Evolutionary conservation across 2,329 filamentous ascomycete genomes (phyloP), one percentile per base, ranked within the genome.

Genomic region (Aureobasidium subglaciale): DNA sequence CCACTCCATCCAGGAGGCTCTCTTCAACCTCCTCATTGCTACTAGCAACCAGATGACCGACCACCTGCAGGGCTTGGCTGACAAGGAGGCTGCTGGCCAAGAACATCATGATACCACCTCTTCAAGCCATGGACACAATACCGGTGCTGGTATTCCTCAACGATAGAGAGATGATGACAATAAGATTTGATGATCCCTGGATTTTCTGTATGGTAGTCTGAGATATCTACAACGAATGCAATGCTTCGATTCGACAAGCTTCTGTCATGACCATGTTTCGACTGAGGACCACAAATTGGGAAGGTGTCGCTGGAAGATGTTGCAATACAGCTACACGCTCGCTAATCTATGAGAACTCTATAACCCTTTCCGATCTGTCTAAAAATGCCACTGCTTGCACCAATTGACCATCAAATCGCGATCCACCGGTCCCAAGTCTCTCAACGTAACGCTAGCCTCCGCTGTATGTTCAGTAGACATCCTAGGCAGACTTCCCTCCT

Each of bases 401-500:
- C 63, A 66, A 37, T 62, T 62, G 34, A 53, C 56, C 59, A 65
- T 60, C 59, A 63, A 56, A 5, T 22, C 45, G 2, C 22, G 30
- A 46, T 61, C 58, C 3, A 67, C 58, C 15, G 63, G 49, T 15
- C 46, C 46, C 59, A 67, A 60, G n/a, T 59, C 59, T 25, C 55
- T 65, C 48, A 71, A 59, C 11, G 66, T 67, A 37, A 56, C 54
- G 30, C 66, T 69, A 53, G 64, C 59, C 57, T 63, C 61, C 8
- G 59, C 62, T 3, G 65, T 65, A 11, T 62, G 30, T 3, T 30
- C 30, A 2, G 62, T 66, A 3, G 55, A 58, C 55, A 66, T 50
- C 13, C 57, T 57, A 16, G 61, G 61, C 24, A 63, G 27, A 8
- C 61, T 62, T 9, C 57, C 56, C 18, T 57, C 57, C 18, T 58